Evolutionary conservation across 2,329 filamentous ascomycete genomes (phyloP), one percentile per base, ranked within the genome.

Genomic region (Xylaria sp.): DNA sequence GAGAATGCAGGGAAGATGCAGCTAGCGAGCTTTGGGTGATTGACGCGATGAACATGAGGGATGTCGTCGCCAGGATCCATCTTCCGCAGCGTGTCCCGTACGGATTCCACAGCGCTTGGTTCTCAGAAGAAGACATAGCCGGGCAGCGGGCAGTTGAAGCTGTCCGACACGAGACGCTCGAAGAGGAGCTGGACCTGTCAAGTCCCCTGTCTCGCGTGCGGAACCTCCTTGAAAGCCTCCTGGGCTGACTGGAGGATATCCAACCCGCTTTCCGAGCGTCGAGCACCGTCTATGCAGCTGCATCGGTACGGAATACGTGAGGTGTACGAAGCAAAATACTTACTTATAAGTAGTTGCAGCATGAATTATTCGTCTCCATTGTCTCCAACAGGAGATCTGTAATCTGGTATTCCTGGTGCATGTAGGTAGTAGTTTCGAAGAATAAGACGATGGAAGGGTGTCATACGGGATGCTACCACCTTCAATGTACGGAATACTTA

Each of bases 41-140:
- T 35, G 80, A 90, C 66, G 87, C 86, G 0, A 79, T 70, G 61
- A 76, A 76, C 2, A 90, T 91, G 86, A 76, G 69, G 23, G 76
- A 83, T 2, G 75, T 90, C 0, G 77, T 88, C 2, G 83, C 80
- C 4, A 79, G 76, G 60, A 77, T 90, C 2, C 72, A 73, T 18
- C 72, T 91, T 39, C 86, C 86, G 2, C 86, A 88, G 65, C 73
- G 87, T 10, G 86, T 90, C 0, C 86, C 87, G 0, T 90, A 90
- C 66, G 87, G 87, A 0, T 71, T 90, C 53, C 87, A 88, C 68
- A 85, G 84, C 3, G 77, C 76, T 5, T 88, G 84, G 83, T 86
- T 87, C 57, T 73, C 76, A 0, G 78, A 81, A 58, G 74, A 78
- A 2, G 76, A 85, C 60, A 79, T 87, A 19, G 63, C 67, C 6